Conservation (phyloP, 495 filamentous ascomycete species). For the Parathielavia hyrcaniae region DNA sequence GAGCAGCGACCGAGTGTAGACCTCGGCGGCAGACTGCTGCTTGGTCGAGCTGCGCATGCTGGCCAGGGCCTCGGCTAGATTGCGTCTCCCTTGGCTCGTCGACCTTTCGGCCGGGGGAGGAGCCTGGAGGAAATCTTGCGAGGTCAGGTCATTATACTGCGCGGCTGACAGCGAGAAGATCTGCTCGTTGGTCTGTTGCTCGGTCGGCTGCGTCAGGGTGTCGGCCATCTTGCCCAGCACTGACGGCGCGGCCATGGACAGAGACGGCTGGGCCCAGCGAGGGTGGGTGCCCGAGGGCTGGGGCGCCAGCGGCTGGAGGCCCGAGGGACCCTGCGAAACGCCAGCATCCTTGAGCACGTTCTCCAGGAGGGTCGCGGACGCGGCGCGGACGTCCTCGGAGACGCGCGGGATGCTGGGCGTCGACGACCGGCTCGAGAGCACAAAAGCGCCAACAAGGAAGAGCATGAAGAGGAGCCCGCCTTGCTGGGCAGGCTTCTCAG, state of each 20-base stretch:
- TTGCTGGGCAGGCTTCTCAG: conserved; percentile 57
- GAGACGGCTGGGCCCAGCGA: conserved; percentile 37
- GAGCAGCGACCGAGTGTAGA: conserved; percentile 87
- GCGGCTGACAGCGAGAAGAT: conserved; percentile 76
- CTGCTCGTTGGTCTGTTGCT: conserved; percentile 84
- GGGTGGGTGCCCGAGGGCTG: conserved; percentile 47
- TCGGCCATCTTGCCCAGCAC: conserved; percentile 70
- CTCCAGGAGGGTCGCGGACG: conserved; percentile 82
- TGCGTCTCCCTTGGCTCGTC: conserved; percentile 54
- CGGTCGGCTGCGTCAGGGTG: conserved; percentile 65
- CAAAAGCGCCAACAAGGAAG: conserved; percentile 92
- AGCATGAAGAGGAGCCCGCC: conserved; percentile 70
- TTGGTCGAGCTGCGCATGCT: conserved; percentile 65
- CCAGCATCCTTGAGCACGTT: conserved; percentile 79
- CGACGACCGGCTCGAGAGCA: conserved; percentile 73
- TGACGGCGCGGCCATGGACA: conserved; percentile 53
- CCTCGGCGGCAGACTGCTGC: conserved; percentile 62
- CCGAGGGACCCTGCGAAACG: conserved; percentile 45
- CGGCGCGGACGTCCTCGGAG: conserved; percentile 87
- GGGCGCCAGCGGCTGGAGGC: conserved; percentile 45
- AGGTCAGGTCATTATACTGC: conserved; percentile 83
- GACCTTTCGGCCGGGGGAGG: conserved; percentile 40
- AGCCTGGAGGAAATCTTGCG: conserved; percentile 56
- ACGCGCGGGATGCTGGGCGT: conserved; percentile 70
- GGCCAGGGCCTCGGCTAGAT: conserved; percentile 76